Evolutionary conservation across 2,329 filamentous ascomycete genomes (phyloP), one percentile per base, ranked within the genome.

Genomic region (Canariomyces notabilis): DNA sequence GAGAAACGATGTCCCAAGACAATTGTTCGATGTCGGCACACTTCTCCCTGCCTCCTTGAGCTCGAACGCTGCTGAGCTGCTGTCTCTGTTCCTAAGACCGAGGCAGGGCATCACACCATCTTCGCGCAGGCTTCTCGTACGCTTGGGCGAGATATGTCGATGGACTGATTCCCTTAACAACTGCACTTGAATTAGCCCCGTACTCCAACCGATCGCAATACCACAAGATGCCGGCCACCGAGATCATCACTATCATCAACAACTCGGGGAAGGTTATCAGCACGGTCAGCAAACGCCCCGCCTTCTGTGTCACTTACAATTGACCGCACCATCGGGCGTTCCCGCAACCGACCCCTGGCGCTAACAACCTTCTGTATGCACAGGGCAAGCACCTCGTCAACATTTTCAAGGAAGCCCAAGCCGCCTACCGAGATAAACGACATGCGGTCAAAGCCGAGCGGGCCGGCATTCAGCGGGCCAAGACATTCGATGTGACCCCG

Each of bases 361-460:
- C 47, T 55, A 20, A 54, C 38, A 36, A 23, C 42, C n/a, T n/a
- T n/a, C n/a, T n/a, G n/a, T n/a, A n/a, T n/a, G 11, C 19, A 23
- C 44, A 94, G 89, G 89, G 89, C 61, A 95, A 94, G 69, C 87
- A 95, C 59, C 74, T 97, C 19, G 79, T 94, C 61, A 84, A 82
- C 63, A 85, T 96, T 61, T 94, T 95, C 75, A 95, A 89, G 65
- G 89, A 96, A 64, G 91, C 90, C 53, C 89, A 88, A 63, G 81
- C 83, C 44, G 87, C 87, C 48, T 97, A 97, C 68, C 78, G 83
- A 47, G 88, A 95, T 61, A 87, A 87, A 62, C 95, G 94, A 66
- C 85, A 87, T 6, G 82, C 89, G 57, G 77, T 95, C 58, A 82
- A 82, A 63, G 80, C 83, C 16, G 80, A 87, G 56, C 70, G 70